These are phyloP conservation scores for Arachis stenosperma DNA, from an alignment of 306 rosid genomes.

Conservation along the genomic window DNA sequence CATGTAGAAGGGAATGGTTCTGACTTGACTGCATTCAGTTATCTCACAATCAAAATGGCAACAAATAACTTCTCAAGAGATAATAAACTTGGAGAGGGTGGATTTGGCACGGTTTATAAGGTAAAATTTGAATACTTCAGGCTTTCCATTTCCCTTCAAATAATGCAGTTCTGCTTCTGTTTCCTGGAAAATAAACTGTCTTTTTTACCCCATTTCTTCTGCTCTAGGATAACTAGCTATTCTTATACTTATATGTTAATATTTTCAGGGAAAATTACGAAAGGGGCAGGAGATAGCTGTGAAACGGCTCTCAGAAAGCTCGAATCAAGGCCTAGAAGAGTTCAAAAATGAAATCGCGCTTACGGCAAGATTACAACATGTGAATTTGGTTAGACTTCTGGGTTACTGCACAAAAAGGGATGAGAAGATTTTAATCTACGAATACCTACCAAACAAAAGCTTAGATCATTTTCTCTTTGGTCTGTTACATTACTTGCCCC, in stretches of 20 bases:
- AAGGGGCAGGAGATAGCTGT: slow-evolving; percentile 57
- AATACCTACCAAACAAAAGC: slow-evolving; percentile 60
- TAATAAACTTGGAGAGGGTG: slow-evolving; percentile 59
- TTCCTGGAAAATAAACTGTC: no score
- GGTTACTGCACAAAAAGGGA: slow-evolving; percentile 54
- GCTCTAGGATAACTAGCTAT: neutral
- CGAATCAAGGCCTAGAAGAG: slow-evolving; percentile 58
- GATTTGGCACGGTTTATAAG: slow-evolving; percentile 59
- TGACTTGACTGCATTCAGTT: slow-evolving; percentile 45
- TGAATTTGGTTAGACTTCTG: slow-evolving; percentile 58
- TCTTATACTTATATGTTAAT: slow-evolving; percentile 8
- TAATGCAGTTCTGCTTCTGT: no score
- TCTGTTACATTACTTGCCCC: slow-evolving; percentile 31
- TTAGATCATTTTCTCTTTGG: slow-evolving; percentile 58
- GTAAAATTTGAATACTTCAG: slow-evolving; percentile 39
- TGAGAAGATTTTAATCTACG: slow-evolving; percentile 58
- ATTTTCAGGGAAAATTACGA: slow-evolving; percentile 50
- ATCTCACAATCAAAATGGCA: slow-evolving; percentile 49
- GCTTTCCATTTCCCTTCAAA: no score
- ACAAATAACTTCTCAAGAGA: slow-evolving; percentile 56
- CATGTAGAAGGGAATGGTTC: slow-evolving; percentile 30
- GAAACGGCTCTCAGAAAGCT: slow-evolving; percentile 55
- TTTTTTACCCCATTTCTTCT: no score
- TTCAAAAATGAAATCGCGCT: slow-evolving; percentile 52
- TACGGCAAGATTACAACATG: slow-evolving; percentile 58